Conservation (phyloP, 2,329 filamentous ascomycete species). For the Fusarium acutatum region DNA sequence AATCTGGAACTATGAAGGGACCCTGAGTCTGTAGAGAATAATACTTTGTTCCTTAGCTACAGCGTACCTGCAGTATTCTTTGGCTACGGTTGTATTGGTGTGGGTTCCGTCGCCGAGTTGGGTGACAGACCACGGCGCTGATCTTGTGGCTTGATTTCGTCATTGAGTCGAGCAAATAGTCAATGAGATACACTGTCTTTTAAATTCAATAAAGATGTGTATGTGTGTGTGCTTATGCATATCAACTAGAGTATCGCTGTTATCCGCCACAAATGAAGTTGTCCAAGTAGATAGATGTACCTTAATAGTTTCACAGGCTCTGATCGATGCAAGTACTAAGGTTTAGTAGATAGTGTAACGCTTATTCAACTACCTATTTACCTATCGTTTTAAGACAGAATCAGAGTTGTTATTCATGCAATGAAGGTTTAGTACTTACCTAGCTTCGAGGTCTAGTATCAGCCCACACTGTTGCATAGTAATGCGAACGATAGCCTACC, state of each 20-base stretch:
- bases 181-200: background rate
- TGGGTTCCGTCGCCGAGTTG: background rate
- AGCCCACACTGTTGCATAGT: background rate
- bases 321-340: background rate
- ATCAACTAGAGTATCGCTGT: background rate
- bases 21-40: slow-evolving; percentile 17
- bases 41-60: slow-evolving; percentile 20
- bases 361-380: background rate
- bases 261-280: background rate
- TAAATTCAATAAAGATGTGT: background rate
- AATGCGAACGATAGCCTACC: background rate
- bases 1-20: slow-evolving; percentile 13
- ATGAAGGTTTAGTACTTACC: background rate
- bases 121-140: background rate
- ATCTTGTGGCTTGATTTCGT: background rate
- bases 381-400: background rate
- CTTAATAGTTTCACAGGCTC: background rate
- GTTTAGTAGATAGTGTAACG: background rate
- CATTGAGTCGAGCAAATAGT: background rate
- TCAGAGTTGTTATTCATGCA: background rate
- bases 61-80: slow-evolving; percentile 32
- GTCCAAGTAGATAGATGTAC: background rate
- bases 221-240: background rate
- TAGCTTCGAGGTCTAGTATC: background rate
- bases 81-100: slow-evolving; percentile 1